Conservation (phyloP, 768 basidiomycete species). For the Tulasnella sp. region DNA sequence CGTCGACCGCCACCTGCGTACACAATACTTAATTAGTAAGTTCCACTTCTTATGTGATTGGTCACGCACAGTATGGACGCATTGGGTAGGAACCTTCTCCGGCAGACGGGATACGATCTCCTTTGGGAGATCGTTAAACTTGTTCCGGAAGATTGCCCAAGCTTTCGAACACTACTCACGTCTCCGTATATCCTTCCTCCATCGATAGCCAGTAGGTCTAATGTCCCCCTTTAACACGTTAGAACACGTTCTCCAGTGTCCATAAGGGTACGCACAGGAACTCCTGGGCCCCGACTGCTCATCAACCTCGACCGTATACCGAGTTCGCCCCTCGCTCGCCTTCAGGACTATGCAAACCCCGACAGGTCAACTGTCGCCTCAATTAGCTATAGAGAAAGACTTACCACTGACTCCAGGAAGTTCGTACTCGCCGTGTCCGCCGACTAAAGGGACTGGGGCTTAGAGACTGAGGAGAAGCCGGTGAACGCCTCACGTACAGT, state of each 20-base stretch:
- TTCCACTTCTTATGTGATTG: neutral
- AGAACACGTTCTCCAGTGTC: neutral
- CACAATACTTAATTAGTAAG: neutral
- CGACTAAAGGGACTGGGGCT: neutral
- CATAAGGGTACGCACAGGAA: neutral
- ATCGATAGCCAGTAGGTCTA: neutral
- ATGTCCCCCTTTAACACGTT: neutral
- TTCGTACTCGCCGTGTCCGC: neutral
- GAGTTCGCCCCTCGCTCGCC: too few relatives aligned
- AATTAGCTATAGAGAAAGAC: neutral
- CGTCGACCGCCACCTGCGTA: neutral
- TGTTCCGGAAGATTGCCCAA: too few relatives aligned
- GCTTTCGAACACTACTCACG: neutral
- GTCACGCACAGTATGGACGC: neutral
- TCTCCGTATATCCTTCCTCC: neutral
- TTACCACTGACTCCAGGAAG: neutral
- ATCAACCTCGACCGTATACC: neutral
- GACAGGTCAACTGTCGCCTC: too few relatives aligned
- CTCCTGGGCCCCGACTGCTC: neutral
- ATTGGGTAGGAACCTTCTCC: neutral
- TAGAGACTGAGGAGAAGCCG: neutral
- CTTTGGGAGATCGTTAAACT: neutral
- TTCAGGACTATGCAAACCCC: too few relatives aligned
- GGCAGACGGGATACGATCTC: neutral
- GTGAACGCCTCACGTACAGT: neutral